These are phyloP conservation scores for Allomyces macrogynus DNA, from an alignment of 192 early-diverging fungal species.

Conservation along the genomic window DNA sequence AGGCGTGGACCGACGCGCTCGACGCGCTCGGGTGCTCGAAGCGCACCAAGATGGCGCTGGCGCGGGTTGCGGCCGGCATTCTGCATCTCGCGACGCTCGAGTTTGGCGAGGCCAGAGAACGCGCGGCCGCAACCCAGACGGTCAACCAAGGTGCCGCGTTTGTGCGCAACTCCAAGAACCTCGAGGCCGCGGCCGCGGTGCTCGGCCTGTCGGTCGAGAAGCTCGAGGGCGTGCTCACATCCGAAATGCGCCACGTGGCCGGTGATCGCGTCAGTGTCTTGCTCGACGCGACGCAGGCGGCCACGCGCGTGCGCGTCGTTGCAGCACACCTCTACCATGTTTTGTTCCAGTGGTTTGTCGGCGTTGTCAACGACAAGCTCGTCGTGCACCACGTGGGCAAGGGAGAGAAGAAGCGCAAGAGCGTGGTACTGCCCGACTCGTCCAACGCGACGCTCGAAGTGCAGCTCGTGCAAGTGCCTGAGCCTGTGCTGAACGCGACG, in stretches of 20 bases:
- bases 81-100: conserved; percentile 72
- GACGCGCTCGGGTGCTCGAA: conserved; percentile 63
- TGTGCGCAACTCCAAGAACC: conserved; percentile 52
- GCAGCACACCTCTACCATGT: conserved; percentile 60
- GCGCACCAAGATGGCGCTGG: conserved; percentile 61
- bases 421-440: conserved; percentile 30
- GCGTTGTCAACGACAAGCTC: conserved; percentile 61
- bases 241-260: conserved; percentile 64
- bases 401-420: conserved; percentile 19
- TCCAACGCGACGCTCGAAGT: conserved; percentile 29
- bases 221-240: conserved; percentile 57
- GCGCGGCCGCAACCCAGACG: conserved; percentile 16
- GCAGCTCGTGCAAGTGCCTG: not conserved
- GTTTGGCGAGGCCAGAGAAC: conserved; percentile 35
- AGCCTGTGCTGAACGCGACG: not conserved
- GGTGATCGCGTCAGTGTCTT: conserved; percentile 63
- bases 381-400: not conserved
- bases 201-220: conserved; percentile 51
- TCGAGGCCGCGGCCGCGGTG: conserved; percentile 59
- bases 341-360: conserved; percentile 63
- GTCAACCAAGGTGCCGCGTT: conserved; percentile 48
- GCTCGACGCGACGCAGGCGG: conserved; percentile 49
- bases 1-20: conserved; percentile 55
- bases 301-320: conserved; percentile 46
- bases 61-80: conserved; percentile 62